These are phyloP conservation scores for Boeremia exigua DNA, from an alignment of 2,329 filamentous ascomycete species.

Conservation along the genomic window DNA sequence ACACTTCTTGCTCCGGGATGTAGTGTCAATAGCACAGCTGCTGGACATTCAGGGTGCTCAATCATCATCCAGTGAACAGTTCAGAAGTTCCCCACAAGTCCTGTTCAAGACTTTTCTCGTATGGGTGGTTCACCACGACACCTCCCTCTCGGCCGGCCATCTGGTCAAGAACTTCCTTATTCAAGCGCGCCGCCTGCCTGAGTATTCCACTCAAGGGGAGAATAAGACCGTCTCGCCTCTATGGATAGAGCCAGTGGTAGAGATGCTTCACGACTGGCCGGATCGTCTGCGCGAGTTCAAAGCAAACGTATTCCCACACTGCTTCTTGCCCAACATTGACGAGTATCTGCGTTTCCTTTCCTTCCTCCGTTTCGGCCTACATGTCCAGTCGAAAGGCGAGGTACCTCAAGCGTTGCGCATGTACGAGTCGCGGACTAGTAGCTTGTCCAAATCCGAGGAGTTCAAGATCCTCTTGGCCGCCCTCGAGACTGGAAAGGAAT, in stretches of 20 bases:
- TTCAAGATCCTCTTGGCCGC: slow-evolving; percentile 48
- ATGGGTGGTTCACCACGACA: slow-evolving; percentile 51
- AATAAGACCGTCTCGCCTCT: slow-evolving; percentile 27
- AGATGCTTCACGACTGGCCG: slow-evolving; percentile 40
- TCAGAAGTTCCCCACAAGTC: slow-evolving; percentile 15
- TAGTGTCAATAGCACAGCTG: slow-evolving; percentile 53
- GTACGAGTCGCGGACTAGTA: slow-evolving; percentile 10
- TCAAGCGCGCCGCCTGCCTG: slow-evolving; percentile 31
- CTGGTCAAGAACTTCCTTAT: slow-evolving; percentile 44
- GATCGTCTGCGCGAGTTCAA: slow-evolving; percentile 50
- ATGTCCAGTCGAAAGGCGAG: slow-evolving; percentile 28
- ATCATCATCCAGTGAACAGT: slow-evolving; percentile 3
- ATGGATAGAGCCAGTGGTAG: slow-evolving; percentile 49
- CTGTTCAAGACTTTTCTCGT: slow-evolving; percentile 38
- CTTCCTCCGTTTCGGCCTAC: slow-evolving; percentile 43
- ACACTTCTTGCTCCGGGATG: slow-evolving; percentile 67
- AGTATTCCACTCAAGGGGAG: slow-evolving; percentile 7
- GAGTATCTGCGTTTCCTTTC: slow-evolving; percentile 52
- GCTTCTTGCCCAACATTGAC: slow-evolving; percentile 50
- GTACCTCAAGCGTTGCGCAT: slow-evolving; percentile 24
- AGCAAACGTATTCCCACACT: slow-evolving; percentile 55
- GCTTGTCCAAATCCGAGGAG: slow-evolving; percentile 30
- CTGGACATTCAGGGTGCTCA: slow-evolving; percentile 49
- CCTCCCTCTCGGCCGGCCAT: slow-evolving; percentile 48
- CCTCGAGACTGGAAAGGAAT: slow-evolving; percentile 54